A percentile compares a stretch with the other conserved stretches of the same genome.
Evolutionary conservation across 345 rosid genomes (phyloP).

Genomic region (Eutrema yunnanense): DNA sequence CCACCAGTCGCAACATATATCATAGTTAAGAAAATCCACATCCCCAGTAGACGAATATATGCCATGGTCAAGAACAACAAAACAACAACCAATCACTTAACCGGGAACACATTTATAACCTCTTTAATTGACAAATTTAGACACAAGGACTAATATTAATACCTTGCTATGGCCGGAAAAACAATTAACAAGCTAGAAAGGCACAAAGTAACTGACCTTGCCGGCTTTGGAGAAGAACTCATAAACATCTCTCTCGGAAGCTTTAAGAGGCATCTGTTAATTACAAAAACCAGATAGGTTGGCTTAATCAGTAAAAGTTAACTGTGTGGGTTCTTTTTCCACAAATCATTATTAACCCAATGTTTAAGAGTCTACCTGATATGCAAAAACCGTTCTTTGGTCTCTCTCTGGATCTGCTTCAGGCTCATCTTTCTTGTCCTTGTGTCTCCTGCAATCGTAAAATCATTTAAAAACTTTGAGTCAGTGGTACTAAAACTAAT

Average conservation of each 20-base stretch:
- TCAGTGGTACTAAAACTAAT: neutral
- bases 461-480: neutral
- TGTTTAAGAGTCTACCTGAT: slow-evolving; percentile 49
- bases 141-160: neutral
- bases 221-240: slow-evolving; percentile 95
- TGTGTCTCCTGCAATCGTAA: slow-evolving; percentile 48
- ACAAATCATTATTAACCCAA: neutral
- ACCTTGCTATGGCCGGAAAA: neutral
- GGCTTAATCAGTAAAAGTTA: neutral
- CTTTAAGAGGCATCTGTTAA: slow-evolving; percentile 90
- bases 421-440: slow-evolving; percentile 88
- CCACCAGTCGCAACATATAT: too few species aligned
- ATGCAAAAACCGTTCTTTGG: slow-evolving; percentile 94
- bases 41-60: too few species aligned
- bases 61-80: too few species aligned
- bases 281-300: slow-evolving; percentile 9
- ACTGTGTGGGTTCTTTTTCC: neutral
- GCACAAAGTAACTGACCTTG: slow-evolving; percentile 47
- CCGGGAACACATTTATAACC: neutral
- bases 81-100: too few species aligned
- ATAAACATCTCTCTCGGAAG: slow-evolving; percentile 84
- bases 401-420: slow-evolving; percentile 98
- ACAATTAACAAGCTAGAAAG: neutral
- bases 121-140: neutral
- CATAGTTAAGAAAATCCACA: too few species aligned